A percentile compares a stretch with the other conserved stretches of the same genome.
phyloP scores from a whole-genome alignment of 73 alveolate species.

The Stentor roeselii region DNA sequence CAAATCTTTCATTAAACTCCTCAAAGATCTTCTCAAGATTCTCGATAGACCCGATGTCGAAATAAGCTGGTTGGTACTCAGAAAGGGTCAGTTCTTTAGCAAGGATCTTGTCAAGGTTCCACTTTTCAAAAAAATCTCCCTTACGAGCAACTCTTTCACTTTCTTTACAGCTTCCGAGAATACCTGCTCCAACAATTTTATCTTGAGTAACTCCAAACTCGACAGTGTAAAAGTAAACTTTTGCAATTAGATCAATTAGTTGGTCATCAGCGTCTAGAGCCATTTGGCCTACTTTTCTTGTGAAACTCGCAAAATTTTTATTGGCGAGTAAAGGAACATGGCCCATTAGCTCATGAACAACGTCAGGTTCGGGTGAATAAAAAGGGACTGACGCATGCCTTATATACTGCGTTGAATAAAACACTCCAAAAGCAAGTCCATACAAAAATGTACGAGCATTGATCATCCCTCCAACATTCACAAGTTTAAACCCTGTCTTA shows the following conservation, averaged over 20 bases:
- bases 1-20: neutral
- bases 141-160: neutral
- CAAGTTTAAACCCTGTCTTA: constrained; percentile 68
- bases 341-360: constrained; percentile 62
- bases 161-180: neutral
- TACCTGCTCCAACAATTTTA: neutral
- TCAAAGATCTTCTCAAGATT: neutral
- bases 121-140: neutral
- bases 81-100: neutral
- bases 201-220: neutral
- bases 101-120: neutral
- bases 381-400: constrained; percentile 61
- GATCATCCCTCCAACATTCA: constrained; percentile 72
- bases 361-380: constrained; percentile 55
- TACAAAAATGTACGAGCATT: constrained; percentile 74
- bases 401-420: constrained; percentile 74
- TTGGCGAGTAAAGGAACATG: constrained; percentile 71
- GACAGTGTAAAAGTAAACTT: neutral
- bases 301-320: constrained; percentile 60
- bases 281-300: constrained; percentile 62
- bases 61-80: neutral
- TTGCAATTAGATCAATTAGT: neutral
- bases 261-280: constrained; percentile 54
- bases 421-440: constrained; percentile 73
- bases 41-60: neutral